Evolutionary conservation across 441 rosid genomes (phyloP).

Genomic region (Gossypium lobatum): DNA sequence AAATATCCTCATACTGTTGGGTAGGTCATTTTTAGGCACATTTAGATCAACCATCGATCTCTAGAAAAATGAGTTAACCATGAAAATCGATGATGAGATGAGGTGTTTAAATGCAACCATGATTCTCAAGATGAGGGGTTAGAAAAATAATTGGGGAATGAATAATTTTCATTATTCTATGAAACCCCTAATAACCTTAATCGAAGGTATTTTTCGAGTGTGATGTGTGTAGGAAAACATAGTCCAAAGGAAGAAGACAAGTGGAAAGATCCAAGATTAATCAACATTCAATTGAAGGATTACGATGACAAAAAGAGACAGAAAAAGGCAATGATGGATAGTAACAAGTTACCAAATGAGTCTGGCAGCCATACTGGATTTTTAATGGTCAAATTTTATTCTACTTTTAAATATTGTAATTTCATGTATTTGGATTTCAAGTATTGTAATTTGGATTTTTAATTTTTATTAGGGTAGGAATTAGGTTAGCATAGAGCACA

Average conservation of each 20-base stretch:
- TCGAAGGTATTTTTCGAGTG: neutral
- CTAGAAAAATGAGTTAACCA: neutral
- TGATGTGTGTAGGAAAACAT: neutral
- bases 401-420: too few relatives aligned
- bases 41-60: neutral
- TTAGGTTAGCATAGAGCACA: neutral
- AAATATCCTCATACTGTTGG: neutral
- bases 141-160: neutral
- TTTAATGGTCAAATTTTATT: too few relatives aligned
- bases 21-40: neutral
- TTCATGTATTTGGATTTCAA: neutral
- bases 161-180: neutral
- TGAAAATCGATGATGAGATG: neutral
- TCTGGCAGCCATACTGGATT: too few relatives aligned
- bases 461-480: neutral
- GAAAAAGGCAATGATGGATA: too few relatives aligned
- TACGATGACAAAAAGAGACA: too few relatives aligned
- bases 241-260: neutral
- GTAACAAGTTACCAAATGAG: too few relatives aligned
- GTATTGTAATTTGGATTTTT: neutral
- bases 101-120: neutral
- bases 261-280: neutral
- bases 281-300: too few relatives aligned
- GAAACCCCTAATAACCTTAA: neutral
- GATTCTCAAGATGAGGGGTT: neutral